Percentiles rank a stretch among this genome's conserved stretches.
These are phyloP conservation scores for Diaporthe capsici DNA, from an alignment of 2,329 filamentous ascomycete genomes.

Conservation along the genomic window DNA sequence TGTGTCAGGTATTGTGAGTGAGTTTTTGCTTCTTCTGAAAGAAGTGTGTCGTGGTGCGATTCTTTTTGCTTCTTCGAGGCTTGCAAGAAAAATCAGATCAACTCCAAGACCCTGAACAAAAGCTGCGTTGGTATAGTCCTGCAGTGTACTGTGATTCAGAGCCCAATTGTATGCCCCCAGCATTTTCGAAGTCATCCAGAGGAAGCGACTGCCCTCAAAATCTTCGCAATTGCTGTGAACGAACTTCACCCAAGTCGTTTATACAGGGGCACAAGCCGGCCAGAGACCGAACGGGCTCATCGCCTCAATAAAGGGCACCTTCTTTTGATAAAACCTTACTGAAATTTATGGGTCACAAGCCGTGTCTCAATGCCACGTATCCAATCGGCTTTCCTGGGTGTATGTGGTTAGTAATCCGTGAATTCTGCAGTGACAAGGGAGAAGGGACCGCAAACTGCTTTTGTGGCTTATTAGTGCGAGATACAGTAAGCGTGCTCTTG, in stretches of 20 bases:
- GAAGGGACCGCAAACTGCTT: neutral
- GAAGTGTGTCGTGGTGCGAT: neutral
- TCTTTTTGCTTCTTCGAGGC: neutral
- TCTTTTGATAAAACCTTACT: accelerated
- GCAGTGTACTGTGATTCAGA: neutral
- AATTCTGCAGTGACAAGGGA: neutral
- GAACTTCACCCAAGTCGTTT: neutral
- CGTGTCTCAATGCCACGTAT: neutral
- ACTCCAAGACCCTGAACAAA: neutral
- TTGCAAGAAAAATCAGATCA: neutral
- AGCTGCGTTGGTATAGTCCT: neutral
- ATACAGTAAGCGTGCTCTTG: no score
- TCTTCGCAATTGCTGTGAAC: no score
- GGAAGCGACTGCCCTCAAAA: neutral
- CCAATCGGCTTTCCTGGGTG: neutral
- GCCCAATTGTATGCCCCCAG: neutral
- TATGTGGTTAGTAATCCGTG: neutral
- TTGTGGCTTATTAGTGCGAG: neutral
- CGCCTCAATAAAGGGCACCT: neutral
- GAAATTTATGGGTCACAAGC: neutral
- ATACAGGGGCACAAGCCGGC: neutral
- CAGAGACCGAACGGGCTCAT: neutral
- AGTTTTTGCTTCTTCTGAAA: neutral
- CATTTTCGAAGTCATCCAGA: neutral
- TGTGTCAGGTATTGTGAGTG: neutral